Percentiles rank a stretch among this genome's conserved stretches.
Conservation (phyloP, 2,329 filamentous ascomycete species). For the Beauveria scarabaeidicola region DNA sequence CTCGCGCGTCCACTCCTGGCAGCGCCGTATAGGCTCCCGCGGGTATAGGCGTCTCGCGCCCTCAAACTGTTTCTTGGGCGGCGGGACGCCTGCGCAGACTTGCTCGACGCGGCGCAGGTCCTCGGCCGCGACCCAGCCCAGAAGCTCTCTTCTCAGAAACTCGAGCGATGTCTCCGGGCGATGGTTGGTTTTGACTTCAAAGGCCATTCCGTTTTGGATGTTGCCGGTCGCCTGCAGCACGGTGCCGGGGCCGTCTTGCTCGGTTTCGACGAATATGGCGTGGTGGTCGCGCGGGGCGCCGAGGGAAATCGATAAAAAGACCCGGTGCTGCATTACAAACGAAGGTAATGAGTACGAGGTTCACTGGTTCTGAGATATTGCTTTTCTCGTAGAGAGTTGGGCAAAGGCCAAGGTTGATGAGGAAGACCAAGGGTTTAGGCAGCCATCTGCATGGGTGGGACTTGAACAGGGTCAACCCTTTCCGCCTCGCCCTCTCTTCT, state of each 20-base stretch:
- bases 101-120: constrained; percentile 16
- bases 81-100: constrained; percentile 16
- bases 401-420: background rate
- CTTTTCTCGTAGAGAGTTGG: background rate
- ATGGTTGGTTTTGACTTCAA: constrained; percentile 15
- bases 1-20: constrained; percentile 24
- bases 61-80: constrained; percentile 24
- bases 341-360: background rate
- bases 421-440: too few species aligned
- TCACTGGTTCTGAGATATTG: too few species aligned
- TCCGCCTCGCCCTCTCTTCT: too few species aligned
- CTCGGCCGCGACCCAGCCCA: constrained; percentile 16
- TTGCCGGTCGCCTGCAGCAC: constrained; percentile 23
- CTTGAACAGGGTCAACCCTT: too few species aligned
- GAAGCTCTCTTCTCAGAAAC: constrained; percentile 10
- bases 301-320: background rate
- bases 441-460: too few species aligned
- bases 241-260: background rate
- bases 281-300: constrained; percentile 18
- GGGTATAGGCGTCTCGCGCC: constrained; percentile 20
- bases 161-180: constrained; percentile 15
- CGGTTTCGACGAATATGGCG: constrained; percentile 20
- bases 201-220: constrained; percentile 23
- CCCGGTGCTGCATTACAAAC: background rate
- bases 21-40: constrained; percentile 14